Conservation (phyloP, 768 basidiomycete genomes). For the Panaeolus cyanescens region DNA sequence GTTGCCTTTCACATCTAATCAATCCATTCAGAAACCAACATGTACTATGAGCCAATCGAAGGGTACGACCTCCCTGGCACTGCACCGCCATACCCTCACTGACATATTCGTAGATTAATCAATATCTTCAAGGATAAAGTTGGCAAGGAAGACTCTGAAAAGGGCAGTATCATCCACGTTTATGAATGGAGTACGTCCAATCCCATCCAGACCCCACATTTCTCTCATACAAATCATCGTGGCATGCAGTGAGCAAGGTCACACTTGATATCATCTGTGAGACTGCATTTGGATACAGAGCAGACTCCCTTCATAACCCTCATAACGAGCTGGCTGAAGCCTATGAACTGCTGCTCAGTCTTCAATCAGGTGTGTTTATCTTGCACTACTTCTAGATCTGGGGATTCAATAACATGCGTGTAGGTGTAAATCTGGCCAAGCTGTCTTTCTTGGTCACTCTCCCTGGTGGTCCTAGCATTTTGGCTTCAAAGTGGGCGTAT, state of each 20-base stretch:
- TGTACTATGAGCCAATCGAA: conserved; percentile 50
- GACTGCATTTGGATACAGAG: conserved; percentile 49
- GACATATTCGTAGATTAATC: conserved; percentile 22
- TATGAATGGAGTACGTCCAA: conserved; percentile 48
- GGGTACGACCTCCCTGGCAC: conserved; percentile 29
- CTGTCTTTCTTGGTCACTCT: conserved; percentile 35
- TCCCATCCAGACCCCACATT: not conserved
- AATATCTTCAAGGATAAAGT: conserved; percentile 36
- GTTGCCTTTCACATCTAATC: not conserved
- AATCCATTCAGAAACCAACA: conserved; percentile 40
- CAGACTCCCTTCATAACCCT: conserved; percentile 47
- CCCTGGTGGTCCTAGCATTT: conserved; percentile 34
- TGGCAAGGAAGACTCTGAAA: conserved; percentile 11
- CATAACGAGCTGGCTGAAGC: conserved; percentile 49
- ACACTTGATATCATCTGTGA: conserved; percentile 56
- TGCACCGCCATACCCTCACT: not conserved
- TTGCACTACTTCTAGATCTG: not conserved
- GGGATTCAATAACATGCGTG: not conserved
- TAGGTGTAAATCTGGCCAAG: conserved; percentile 32
- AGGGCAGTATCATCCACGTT: conserved; percentile 30
- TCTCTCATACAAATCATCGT: not conserved
- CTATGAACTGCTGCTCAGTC: conserved; percentile 41
- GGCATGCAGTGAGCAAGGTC: conserved; percentile 48
- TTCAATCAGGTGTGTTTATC: conserved; percentile 34
- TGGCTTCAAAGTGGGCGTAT: conserved; percentile 38